phyloP scores from a whole-genome alignment of 441 rosid genomes.

The Pelargonium citronellum region DNA sequence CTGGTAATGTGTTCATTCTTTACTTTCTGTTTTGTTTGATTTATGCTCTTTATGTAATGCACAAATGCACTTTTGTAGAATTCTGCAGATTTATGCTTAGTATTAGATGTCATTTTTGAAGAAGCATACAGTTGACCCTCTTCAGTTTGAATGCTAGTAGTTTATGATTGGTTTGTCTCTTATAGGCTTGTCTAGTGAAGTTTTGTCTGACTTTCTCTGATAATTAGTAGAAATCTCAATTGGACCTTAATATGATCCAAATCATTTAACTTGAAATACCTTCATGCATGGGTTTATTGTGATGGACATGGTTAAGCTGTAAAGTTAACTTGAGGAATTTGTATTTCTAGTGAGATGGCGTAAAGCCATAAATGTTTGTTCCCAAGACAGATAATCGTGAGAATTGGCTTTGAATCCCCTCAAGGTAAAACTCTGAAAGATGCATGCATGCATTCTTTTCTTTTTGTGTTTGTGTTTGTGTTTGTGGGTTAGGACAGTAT shows the following conservation, averaged over 20 bases:
- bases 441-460: no score
- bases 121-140: not conserved
- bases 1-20: slow-evolving; percentile 45
- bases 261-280: not conserved
- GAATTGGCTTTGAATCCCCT: no score
- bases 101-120: not conserved
- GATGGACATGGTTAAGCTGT: no score
- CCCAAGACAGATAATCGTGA: no score
- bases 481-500: no score
- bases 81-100: not conserved
- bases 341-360: no score
- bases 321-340: no score
- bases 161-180: not conserved
- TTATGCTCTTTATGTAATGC: not conserved
- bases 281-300: not conserved
- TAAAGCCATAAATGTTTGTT: no score
- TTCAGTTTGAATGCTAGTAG: not conserved
- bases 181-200: not conserved
- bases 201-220: not conserved
- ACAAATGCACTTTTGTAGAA: not conserved
- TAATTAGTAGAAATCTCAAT: not conserved
- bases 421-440: no score
- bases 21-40: not conserved
- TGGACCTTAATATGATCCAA: not conserved
- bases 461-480: no score